Evolutionary conservation across 1,284 basidiomycete genomes (phyloP), one percentile per base, ranked within the genome.

Genomic region (Puccinia novopanici): DNA sequence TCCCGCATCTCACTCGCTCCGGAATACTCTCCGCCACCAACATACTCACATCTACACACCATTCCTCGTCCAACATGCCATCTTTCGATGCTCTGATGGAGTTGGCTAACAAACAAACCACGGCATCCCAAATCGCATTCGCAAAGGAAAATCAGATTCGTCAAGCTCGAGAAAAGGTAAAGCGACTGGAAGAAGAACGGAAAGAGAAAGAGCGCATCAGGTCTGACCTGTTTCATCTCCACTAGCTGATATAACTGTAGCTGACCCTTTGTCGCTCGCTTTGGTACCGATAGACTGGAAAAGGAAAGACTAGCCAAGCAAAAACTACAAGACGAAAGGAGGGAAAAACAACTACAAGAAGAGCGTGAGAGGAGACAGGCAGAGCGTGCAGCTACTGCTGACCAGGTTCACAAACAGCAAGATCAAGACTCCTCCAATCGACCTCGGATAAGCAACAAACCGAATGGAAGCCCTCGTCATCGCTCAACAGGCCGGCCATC

Each of bases 161-260:
- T 37, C 52, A 72, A 80, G 54, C 40, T 48, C 50, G 70, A 34
- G 77, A 80, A 42, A 71, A 80, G 37, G 37, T 5, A 0, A 80
- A 73, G 73, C 40, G 55, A 34, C 4, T 72, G 42, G 77, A 80
- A 80, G 77, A 80, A 80, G 77, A 80, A 40, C 55, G 77, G 42
- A 80, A 73, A 52, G 77, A 80, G 27, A 71, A 63, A 24, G 77
- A 80, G 55, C 17, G 77, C 15, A 50, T 61, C 12, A 72, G 70
- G 77, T 80, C 22, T 55, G 70, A 52, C 55, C 3, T 3, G 19
- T 42, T 22, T 45, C 40, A 17, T 59, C 67, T 71, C 12, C 10
- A 59, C 42, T 57, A n/a, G 15, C n/a, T 65, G 30, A 15, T 45
- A n/a, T 48, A 40, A 30, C 42, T 48, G 34, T 5, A 42, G n/a